Evolutionary conservation across 2,329 filamentous ascomycete species (phyloP).

Genomic region (Apiospora rasikravindrae): DNA sequence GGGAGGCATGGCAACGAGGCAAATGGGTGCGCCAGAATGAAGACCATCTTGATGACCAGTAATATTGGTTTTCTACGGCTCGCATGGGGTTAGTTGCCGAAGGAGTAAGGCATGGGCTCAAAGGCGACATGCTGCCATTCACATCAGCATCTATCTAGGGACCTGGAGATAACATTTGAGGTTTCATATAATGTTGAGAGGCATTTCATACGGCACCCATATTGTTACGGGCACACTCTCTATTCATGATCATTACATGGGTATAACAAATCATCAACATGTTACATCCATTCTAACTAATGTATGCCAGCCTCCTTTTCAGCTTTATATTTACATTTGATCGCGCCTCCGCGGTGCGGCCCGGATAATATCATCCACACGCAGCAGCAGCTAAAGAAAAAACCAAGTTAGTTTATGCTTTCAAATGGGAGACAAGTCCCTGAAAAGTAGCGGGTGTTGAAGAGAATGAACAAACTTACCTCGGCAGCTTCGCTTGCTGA

Average conservation of each 20-base stretch:
- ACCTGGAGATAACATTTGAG: background rate
- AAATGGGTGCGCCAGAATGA: too few relatives aligned
- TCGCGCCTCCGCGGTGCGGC: slow-evolving; percentile 85
- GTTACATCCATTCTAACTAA: slow-evolving; percentile 22
- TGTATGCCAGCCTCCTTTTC: slow-evolving; percentile 16
- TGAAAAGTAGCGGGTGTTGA: background rate
- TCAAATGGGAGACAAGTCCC: background rate
- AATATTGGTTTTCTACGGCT: too few relatives aligned
- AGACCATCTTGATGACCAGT: too few relatives aligned
- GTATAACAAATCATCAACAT: slow-evolving; percentile 25
- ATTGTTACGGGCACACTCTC: background rate
- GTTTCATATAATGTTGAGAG: background rate
- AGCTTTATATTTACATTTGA: slow-evolving; percentile 60
- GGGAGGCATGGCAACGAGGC: too few relatives aligned
- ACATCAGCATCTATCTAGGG: background rate
- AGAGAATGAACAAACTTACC: slow-evolving; percentile 59
- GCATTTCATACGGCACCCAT: background rate
- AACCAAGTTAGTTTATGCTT: slow-evolving; percentile 31
- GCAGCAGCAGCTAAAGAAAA: slow-evolving; percentile 73
- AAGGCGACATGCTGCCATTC: background rate
- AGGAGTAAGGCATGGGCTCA: too few relatives aligned
- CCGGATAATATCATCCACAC: slow-evolving; percentile 98
- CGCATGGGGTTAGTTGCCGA: too few relatives aligned
- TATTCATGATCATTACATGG: slow-evolving; percentile 23
- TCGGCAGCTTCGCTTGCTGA: slow-evolving; percentile 96